Evolutionary conservation across 371 early-diverging fungal species (phyloP), one percentile per base, ranked within the genome.

Genomic region (Amoeboaphelidium protococcarum): DNA sequence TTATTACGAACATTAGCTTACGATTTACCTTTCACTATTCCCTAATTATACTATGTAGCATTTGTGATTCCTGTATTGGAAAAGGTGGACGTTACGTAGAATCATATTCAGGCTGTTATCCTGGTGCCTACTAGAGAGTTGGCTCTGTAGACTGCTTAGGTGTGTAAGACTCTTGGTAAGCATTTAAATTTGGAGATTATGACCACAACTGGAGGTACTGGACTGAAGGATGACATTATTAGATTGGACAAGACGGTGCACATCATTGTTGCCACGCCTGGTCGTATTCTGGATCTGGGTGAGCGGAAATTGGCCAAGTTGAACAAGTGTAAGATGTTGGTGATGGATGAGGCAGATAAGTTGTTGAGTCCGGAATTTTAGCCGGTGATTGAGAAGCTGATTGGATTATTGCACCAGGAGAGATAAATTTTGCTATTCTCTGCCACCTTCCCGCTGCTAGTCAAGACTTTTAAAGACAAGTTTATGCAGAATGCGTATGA

Each of bases 261-360:
- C 61, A 73, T 97, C 31, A 63, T 97, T 24, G 90, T 97, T 13
- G 94, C 84, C 25, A 97, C 97, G 3, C 98, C 98, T 2, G 99
- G 98, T 20, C 80, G 98, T 61, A 73, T 99, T 40, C 66, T 95
- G 20, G 99, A 96, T 66, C 66, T 94, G 21, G 90, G 86, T 1
- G 75, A 78, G 24, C 84, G 83, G 53, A 75, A 74, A 20, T 69
- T 92, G 13, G 84, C 84, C 40, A 76, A 84, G 58, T 77, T 96
- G 46, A 71, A 73, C 55, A 72, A 80, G 51, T 82, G 83, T 53
- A 59, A 71, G 20, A 79, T 82, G 21, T 74, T 96, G 57, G 81
- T 99, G 26, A 84, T 95, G 83, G 99, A 97, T 58, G 99, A 97
- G 58, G 96, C 96, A 0, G 99, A 99, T 61, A 96, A 96, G 64